Percentiles rank a stretch among this genome's conserved stretches.
Conservation (phyloP, 176 grass and related monocot species). For the Eragrostis curvula region DNA sequence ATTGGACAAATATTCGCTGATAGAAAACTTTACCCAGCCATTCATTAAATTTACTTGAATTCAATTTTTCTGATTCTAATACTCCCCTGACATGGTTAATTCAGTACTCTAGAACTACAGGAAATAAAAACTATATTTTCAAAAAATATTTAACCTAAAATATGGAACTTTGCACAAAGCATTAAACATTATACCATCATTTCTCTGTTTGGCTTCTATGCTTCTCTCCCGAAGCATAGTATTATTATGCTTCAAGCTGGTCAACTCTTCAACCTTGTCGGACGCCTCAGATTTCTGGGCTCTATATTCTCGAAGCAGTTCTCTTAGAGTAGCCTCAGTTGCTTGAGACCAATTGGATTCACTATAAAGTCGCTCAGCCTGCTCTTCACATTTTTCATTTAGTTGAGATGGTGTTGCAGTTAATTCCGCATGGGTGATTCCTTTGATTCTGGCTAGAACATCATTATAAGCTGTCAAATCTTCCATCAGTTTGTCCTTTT, state of each 20-base stretch:
- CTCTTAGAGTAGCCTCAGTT: neutral
- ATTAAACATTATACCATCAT: constrained; percentile 4
- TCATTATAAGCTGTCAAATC: neutral
- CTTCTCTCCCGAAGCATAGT: neutral
- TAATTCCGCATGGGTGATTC: neutral
- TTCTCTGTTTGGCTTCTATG: neutral
- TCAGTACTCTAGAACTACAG: constrained; percentile 14
- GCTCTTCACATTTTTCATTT: neutral
- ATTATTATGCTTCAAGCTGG: neutral
- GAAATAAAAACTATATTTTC: neutral
- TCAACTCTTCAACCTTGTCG: neutral
- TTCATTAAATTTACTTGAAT: neutral
- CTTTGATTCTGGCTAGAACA: constrained; percentile 6
- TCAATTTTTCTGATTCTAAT: constrained; percentile 2
- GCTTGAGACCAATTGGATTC: neutral
- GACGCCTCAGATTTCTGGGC: neutral
- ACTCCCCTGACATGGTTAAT: neutral
- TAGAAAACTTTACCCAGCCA: neutral
- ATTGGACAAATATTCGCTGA: neutral
- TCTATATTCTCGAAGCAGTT: neutral
- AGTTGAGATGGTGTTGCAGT: neutral
- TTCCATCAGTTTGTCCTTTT: constrained; percentile 10
- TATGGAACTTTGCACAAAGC: neutral
- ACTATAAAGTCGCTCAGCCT: neutral
- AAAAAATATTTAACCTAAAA: neutral